A percentile compares a stretch with the other conserved stretches of the same genome.
Evolutionary conservation across 805 yeast species (phyloP).

Genomic region (Starmerella cellae): DNA sequence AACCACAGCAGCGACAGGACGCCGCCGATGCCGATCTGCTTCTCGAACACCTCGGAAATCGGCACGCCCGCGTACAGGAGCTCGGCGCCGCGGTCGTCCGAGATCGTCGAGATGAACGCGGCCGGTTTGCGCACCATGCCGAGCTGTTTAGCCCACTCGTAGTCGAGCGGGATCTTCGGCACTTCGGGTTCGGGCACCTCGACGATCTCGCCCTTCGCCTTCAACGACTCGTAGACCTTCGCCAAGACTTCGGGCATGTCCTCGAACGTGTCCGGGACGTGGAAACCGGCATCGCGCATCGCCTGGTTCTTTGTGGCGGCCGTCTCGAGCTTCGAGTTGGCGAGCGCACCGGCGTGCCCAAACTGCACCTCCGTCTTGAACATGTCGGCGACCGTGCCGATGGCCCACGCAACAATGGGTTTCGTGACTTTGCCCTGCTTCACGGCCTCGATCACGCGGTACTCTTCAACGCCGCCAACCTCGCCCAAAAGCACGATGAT

Average conservation of each 20-base stretch:
- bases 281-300: conserved; percentile 86
- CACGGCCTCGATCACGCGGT: conserved; percentile 56
- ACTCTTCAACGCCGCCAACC: conserved; percentile 63
- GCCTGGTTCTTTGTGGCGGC: conserved; percentile 54
- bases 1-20: conserved; percentile 37
- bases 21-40: conserved; percentile 37
- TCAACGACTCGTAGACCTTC: conserved; percentile 67
- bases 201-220: conserved; percentile 29
- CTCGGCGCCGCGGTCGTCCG: conserved; percentile 38
- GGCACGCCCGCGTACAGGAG: conserved; percentile 36
- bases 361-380: conserved; percentile 48
- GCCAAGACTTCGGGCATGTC: conserved; percentile 32
- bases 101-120: conserved; percentile 36
- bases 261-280: conserved; percentile 66
- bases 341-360: conserved; percentile 62
- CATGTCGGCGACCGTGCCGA: conserved; percentile 60
- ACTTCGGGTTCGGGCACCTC: conserved; percentile 34
- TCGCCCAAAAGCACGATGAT: conserved; percentile 55
- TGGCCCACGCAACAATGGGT: conserved; percentile 61
- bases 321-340: conserved; percentile 57
- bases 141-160: conserved; percentile 38
- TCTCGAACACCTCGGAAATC: conserved; percentile 35
- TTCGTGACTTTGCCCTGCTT: conserved; percentile 49
- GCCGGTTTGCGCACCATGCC: conserved; percentile 38
- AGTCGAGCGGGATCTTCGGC: conserved; percentile 37